Conservation (phyloP, 768 basidiomycete genomes). For the Hebeloma cylindrosporum region DNA sequence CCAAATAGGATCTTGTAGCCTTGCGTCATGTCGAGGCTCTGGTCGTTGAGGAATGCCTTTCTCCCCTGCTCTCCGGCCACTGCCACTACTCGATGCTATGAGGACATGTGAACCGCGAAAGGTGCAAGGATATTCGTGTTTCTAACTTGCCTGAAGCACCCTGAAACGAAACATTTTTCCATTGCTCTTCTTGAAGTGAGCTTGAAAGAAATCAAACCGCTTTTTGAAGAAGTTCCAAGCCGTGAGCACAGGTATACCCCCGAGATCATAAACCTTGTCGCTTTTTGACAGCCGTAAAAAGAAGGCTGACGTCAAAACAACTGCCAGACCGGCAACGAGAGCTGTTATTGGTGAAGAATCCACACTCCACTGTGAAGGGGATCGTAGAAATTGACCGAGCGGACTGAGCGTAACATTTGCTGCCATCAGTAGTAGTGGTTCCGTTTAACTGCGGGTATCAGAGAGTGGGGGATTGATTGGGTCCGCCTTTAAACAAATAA, state of each 20-base stretch:
- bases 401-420: too few relatives aligned
- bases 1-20: conserved; percentile 31
- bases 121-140: background rate
- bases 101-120: background rate
- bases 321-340: too few relatives aligned
- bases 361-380: too few relatives aligned
- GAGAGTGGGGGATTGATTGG: too few relatives aligned
- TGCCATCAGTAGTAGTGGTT: too few relatives aligned
- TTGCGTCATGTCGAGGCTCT: conserved; percentile 25
- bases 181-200: conserved; percentile 18
- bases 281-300: too few relatives aligned
- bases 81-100: conserved; percentile 19
- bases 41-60: too few relatives aligned
- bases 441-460: too few relatives aligned
- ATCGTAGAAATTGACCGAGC: too few relatives aligned
- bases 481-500: too few relatives aligned
- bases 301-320: too few relatives aligned
- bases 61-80: conserved; percentile 16
- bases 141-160: conserved; percentile 24
- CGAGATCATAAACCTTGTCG: conserved; percentile 11
- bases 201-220: conserved; percentile 27
- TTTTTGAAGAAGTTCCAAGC: conserved; percentile 32
- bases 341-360: too few relatives aligned
- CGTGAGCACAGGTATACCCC: conserved; percentile 22
- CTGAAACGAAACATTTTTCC: conserved; percentile 24